Evolutionary conservation across 805 yeast genomes (phyloP).

Genomic region (Hemisphaericaspora nanyangensis): DNA sequence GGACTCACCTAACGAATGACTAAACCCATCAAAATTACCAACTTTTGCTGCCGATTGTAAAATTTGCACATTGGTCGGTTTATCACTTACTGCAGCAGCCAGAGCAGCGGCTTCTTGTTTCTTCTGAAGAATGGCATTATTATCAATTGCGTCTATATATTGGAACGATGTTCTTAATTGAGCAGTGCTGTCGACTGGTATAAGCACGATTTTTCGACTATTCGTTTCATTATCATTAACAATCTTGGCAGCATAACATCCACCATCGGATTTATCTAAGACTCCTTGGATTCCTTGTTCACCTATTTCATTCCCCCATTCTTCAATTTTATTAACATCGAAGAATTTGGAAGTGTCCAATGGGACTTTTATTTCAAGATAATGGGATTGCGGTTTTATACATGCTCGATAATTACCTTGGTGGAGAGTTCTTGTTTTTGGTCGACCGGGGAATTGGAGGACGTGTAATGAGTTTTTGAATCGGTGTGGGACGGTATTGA

Average conservation of each 20-base stretch:
- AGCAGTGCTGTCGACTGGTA: constrained; percentile 62
- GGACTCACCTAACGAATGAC: constrained; percentile 34
- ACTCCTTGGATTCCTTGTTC: constrained; percentile 72
- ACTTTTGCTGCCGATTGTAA: constrained; percentile 31
- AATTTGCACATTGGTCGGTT: constrained; percentile 32
- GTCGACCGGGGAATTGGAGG: constrained; percentile 53
- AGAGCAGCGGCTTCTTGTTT: constrained; percentile 37
- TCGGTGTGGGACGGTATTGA: constrained; percentile 21
- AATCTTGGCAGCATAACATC: constrained; percentile 33
- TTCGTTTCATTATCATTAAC: constrained; percentile 8
- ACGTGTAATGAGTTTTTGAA: constrained; percentile 29
- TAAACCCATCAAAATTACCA: constrained; percentile 22
- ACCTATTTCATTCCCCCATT: constrained; percentile 58
- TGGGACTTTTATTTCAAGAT: constrained; percentile 75
- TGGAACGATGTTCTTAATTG: constrained; percentile 81
- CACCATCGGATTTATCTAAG: constrained; percentile 49
- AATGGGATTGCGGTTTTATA: constrained; percentile 57
- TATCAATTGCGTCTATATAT: constrained; percentile 64
- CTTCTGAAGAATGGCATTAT: constrained; percentile 35
- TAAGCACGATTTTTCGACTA: constrained; percentile 47
- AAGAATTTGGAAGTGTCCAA: constrained; percentile 64
- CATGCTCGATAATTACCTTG: constrained; percentile 38
- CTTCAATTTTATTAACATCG: constrained; percentile 57
- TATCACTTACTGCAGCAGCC: too few species aligned
- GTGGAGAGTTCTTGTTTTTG: constrained; percentile 37